A percentile compares a stretch with the other conserved stretches of the same genome.
Conservation (phyloP, 306 rosid genomes). For the Mucuna pruriens region DNA sequence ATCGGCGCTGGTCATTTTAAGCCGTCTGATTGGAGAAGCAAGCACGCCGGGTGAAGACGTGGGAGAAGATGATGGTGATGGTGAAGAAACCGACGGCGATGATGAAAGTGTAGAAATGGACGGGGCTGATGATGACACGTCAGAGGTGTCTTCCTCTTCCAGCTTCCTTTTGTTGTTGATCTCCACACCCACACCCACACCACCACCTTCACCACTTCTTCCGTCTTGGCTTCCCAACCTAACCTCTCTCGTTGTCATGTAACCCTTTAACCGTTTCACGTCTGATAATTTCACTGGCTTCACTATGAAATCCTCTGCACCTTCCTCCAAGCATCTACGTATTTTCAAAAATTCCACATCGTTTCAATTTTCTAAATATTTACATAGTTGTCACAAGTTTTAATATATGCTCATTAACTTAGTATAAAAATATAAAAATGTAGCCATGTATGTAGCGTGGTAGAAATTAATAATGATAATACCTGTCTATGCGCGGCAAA, state of each 20-base stretch:
- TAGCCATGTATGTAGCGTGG: not conserved
- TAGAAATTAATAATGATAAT: not conserved
- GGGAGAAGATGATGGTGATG: slow-evolving; percentile 50
- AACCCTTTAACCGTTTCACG: slow-evolving; percentile 72
- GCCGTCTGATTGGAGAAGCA: slow-evolving; percentile 79
- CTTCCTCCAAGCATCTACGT: slow-evolving; percentile 88
- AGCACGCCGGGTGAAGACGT: slow-evolving; percentile 55
- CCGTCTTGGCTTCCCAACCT: slow-evolving; percentile 34
- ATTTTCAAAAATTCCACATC: not conserved
- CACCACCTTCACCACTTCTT: not conserved
- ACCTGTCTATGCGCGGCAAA: slow-evolving; percentile 92
- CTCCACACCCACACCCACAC: slow-evolving; percentile 5
- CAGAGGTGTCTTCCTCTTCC: slow-evolving; percentile 56
- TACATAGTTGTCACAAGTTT: not conserved
- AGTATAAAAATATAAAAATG: not conserved
- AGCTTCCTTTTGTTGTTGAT: slow-evolving; percentile 76
- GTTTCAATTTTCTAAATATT: not conserved
- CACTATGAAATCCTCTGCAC: slow-evolving; percentile 96
- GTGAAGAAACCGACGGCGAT: slow-evolving; percentile 23
- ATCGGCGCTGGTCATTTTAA: slow-evolving; percentile 62
- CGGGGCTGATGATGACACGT: slow-evolving; percentile 63
- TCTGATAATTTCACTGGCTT: slow-evolving; percentile 94
- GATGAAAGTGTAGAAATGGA: slow-evolving; percentile 42
- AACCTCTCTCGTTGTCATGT: slow-evolving; percentile 61
- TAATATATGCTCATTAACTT: not conserved